Evolutionary conservation across 345 rosid species (phyloP).

Genomic region (Salix udensis): DNA sequence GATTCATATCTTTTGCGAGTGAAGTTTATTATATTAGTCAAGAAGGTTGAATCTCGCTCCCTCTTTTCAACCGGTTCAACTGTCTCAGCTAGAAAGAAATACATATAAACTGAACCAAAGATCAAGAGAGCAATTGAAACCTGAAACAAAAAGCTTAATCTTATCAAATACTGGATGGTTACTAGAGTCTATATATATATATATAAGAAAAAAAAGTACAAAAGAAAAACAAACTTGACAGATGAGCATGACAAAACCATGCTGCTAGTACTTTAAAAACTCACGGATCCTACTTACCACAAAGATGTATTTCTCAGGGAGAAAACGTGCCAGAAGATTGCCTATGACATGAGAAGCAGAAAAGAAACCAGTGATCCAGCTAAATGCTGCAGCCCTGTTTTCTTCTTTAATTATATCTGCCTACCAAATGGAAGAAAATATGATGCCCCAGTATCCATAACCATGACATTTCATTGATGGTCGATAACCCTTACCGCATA

Average conservation of each 20-base stretch:
- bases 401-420: conserved; percentile 44
- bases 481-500: conserved; percentile 37
- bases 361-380: conserved; percentile 56
- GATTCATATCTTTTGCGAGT: conserved; percentile 29
- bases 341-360: conserved; percentile 54
- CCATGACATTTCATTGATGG: neutral
- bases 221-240: neutral
- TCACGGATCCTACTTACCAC: conserved; percentile 22
- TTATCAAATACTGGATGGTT: neutral
- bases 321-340: conserved; percentile 44
- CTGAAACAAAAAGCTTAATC: conserved; percentile 21
- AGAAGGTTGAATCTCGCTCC: conserved; percentile 33
- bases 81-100: conserved; percentile 43
- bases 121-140: conserved; percentile 47
- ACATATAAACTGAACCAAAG: conserved; percentile 40
- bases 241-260: neutral
- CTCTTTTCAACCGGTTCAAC: conserved; percentile 19
- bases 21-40: conserved; percentile 24
- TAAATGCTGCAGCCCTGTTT: conserved; percentile 47
- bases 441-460: neutral
- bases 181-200: no score
- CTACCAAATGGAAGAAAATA: conserved; percentile 27
- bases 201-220: no score
- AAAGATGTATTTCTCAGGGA: conserved; percentile 48
- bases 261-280: neutral